Evolutionary conservation across 805 yeast genomes (phyloP).

Genomic region (Cyberlindnera xylosilytica): DNA sequence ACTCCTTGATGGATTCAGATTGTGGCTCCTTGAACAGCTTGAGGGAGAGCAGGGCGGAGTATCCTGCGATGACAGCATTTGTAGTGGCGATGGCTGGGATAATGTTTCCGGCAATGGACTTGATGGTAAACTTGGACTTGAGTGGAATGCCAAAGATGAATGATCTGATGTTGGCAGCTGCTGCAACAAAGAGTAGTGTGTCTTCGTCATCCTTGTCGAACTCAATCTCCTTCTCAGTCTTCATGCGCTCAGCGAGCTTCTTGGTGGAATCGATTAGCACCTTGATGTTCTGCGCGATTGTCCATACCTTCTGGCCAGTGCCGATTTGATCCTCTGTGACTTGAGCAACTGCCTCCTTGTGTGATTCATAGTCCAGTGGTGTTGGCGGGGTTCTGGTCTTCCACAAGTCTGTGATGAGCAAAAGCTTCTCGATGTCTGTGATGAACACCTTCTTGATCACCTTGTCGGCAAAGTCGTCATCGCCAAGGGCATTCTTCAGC

Average conservation of each 20-base stretch:
- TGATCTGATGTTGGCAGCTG: slow-evolving; percentile 80
- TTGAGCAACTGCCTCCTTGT: slow-evolving; percentile 15
- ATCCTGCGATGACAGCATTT: slow-evolving; percentile 91
- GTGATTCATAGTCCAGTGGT: slow-evolving; percentile 44
- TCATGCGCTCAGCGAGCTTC: slow-evolving; percentile 47
- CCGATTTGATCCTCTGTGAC: slow-evolving; percentile 25
- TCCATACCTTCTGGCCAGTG: slow-evolving; percentile 49
- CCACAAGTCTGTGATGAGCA: slow-evolving; percentile 75
- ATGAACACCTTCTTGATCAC: slow-evolving; percentile 61
- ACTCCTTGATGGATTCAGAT: slow-evolving; percentile 31
- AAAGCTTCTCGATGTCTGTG: slow-evolving; percentile 74
- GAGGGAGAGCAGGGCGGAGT: slow-evolving; percentile 72
- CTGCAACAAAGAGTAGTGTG: slow-evolving; percentile 81
- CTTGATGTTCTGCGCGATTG: slow-evolving; percentile 56
- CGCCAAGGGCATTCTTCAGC: slow-evolving; percentile 37
- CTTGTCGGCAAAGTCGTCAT: slow-evolving; percentile 33
- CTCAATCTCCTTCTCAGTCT: slow-evolving; percentile 39
- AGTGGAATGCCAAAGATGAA: slow-evolving; percentile 63
- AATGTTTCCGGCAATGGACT: slow-evolving; percentile 95
- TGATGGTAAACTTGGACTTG: slow-evolving; percentile 80
- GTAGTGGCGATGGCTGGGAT: slow-evolving; percentile 99
- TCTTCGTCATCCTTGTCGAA: slow-evolving; percentile 97
- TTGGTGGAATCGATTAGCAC: slow-evolving; percentile 51
- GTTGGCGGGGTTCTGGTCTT: slow-evolving; percentile 64
- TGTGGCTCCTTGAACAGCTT: slow-evolving; percentile 40